Conservation (phyloP, 2,329 filamentous ascomycete species). For the Teratosphaeria pseudoeucalypti region DNA sequence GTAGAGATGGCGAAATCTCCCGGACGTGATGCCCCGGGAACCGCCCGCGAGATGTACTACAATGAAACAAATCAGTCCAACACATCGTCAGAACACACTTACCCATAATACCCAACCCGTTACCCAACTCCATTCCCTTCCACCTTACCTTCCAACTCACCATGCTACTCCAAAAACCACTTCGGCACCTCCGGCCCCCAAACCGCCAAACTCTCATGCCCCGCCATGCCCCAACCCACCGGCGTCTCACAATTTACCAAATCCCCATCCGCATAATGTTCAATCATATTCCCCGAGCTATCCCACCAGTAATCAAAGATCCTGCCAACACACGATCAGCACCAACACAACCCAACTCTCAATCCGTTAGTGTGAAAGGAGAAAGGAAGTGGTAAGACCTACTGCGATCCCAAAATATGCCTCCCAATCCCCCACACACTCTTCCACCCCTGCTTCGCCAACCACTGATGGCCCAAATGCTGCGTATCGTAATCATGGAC, state of each 20-base stretch:
- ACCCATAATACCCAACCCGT: background rate
- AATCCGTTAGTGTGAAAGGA: too few species aligned
- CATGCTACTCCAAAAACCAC: conserved; percentile 15
- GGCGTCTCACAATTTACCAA: conserved; percentile 47
- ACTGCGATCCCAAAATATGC: conserved; percentile 58
- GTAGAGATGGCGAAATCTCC: background rate
- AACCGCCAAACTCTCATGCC: conserved; percentile 17
- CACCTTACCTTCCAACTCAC: background rate
- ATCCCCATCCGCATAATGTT: conserved; percentile 57
- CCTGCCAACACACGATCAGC: background rate
- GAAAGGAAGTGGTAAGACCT: background rate
- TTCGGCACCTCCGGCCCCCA: conserved; percentile 24
- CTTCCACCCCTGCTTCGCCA: conserved; percentile 51
- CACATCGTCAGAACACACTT: background rate
- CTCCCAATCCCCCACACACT: conserved; percentile 62
- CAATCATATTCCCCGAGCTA: conserved; percentile 46
- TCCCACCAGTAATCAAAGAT: conserved; percentile 68
- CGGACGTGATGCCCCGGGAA: background rate
- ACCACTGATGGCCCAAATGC: conserved; percentile 59
- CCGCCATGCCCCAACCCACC: conserved; percentile 28
- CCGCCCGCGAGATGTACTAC: too few species aligned
- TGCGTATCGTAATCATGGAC: conserved; percentile 64
- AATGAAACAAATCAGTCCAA: background rate
- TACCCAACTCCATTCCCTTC: background rate
- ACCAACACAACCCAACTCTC: background rate